Percentiles rank a stretch among this genome's conserved stretches.
Evolutionary conservation across 352 stramenopile genomes (phyloP).

Genomic region (Globisporangium spiculum): DNA sequence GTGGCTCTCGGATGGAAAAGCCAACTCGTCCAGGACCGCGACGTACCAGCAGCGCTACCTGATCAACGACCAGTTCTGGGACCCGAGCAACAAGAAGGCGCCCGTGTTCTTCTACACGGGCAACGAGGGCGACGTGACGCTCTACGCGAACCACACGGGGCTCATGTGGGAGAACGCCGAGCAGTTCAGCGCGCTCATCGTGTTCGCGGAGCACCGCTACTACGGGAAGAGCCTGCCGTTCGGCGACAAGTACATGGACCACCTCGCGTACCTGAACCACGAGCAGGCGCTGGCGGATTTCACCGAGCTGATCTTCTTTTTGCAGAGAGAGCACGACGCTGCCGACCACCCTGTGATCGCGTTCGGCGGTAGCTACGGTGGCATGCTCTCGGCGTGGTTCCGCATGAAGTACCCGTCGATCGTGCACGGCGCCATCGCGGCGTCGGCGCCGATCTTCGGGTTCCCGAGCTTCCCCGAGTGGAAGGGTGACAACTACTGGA

Average conservation of each 20-base stretch:
- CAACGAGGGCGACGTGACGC: constrained; percentile 93
- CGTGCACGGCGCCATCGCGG: constrained; percentile 91
- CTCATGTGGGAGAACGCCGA: constrained; percentile 94
- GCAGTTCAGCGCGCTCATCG: constrained; percentile 86
- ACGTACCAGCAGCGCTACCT: constrained; percentile 90
- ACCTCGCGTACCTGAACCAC: constrained; percentile 83
- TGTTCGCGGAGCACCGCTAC: constrained; percentile 96
- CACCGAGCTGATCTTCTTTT: constrained; percentile 80
- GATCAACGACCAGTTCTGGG: constrained; percentile 85
- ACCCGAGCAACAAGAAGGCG: constrained; percentile 54
- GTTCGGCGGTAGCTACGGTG: constrained; percentile 95
- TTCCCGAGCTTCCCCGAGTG: constrained; percentile 73
- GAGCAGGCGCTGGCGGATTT: constrained; percentile 95
- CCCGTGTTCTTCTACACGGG: constrained; percentile 94
- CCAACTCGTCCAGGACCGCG: constrained; percentile 27
- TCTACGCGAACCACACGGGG: constrained; percentile 94
- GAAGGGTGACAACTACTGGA: constrained; percentile 77
- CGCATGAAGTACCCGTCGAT: constrained; percentile 95
- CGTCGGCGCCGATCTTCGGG: constrained; percentile 91
- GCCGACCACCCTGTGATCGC: constrained; percentile 86
- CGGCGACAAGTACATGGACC: constrained; percentile 53
- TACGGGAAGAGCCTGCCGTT: constrained; percentile 91
- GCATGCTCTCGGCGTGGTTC: constrained; percentile 94
- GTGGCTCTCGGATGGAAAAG: constrained; percentile 30
- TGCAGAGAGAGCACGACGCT: constrained; percentile 76